A percentile compares a stretch with the other conserved stretches of the same genome.
These are phyloP conservation scores for Fraxinus velutina DNA, from an alignment of 305 asterid genomes.

Conservation along the genomic window DNA sequence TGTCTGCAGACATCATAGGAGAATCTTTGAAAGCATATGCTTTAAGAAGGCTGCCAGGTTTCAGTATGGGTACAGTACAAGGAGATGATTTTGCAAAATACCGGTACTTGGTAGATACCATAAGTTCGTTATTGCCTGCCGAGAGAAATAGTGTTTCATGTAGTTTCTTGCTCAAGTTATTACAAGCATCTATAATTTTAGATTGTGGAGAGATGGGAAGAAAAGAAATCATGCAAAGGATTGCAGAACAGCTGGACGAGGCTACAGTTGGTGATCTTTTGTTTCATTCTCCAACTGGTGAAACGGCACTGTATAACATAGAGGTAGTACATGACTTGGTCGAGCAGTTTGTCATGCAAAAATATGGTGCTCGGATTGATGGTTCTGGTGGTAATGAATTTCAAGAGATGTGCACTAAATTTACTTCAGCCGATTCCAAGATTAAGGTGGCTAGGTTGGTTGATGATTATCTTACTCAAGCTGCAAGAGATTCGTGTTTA, in stretches of 20 bases:
- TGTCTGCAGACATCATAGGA: slow-evolving; percentile 52
- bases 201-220: slow-evolving; percentile 56
- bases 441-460: slow-evolving; percentile 58
- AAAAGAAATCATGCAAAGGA: slow-evolving; percentile 47
- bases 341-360: slow-evolving; percentile 58
- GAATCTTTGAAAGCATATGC: slow-evolving; percentile 62
- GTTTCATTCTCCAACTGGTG: slow-evolving; percentile 49
- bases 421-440: slow-evolving; percentile 48
- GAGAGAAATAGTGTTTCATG: slow-evolving; percentile 53
- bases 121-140: slow-evolving; percentile 46
- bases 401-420: slow-evolving; percentile 32
- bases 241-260: slow-evolving; percentile 61
- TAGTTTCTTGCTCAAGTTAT: slow-evolving; percentile 55
- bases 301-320: slow-evolving; percentile 41
- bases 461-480: slow-evolving; percentile 73
- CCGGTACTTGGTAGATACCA: slow-evolving; percentile 52
- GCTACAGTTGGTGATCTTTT: slow-evolving; percentile 59
- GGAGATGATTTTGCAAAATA: slow-evolving; percentile 46
- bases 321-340: slow-evolving; percentile 58
- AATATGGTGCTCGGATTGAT: slow-evolving; percentile 30
- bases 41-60: slow-evolving; percentile 53
- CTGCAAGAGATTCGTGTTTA: slow-evolving; percentile 55
- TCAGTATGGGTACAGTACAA: slow-evolving; percentile 43
- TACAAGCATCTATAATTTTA: slow-evolving; percentile 51
- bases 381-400: slow-evolving; percentile 37